phyloP scores from a whole-genome alignment of 441 rosid species.

The Raphanus hybrid region DNA sequence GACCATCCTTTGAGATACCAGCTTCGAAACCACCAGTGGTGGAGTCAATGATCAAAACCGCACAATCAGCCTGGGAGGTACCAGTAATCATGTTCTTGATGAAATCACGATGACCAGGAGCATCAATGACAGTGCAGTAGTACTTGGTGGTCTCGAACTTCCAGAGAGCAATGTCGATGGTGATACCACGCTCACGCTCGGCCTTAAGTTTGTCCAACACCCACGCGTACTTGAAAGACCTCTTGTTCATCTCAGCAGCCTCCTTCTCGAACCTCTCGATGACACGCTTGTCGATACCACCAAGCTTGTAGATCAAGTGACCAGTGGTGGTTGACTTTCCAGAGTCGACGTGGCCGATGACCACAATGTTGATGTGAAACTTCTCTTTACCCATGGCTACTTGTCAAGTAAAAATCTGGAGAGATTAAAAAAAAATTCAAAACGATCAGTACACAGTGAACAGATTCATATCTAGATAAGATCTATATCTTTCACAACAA shows the following conservation, averaged over 20 bases:
- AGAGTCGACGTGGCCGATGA: conserved; percentile 84
- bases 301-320: conserved; percentile 84
- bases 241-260: conserved; percentile 82
- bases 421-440: background rate
- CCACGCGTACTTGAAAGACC: conserved; percentile 87
- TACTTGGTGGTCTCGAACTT: conserved; percentile 79
- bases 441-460: background rate
- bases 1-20: conserved; percentile 66
- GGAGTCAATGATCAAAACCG: conserved; percentile 63
- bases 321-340: conserved; percentile 83
- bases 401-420: conserved; percentile 14
- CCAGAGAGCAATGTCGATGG: conserved; percentile 80
- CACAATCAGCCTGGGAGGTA: conserved; percentile 77
- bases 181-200: conserved; percentile 87
- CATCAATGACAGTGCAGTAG: conserved; percentile 57
- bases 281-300: conserved; percentile 86
- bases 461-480: background rate
- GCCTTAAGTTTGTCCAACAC: conserved; percentile 90
- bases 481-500: background rate
- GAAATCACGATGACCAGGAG: conserved; percentile 63
- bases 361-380: conserved; percentile 76
- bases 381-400: conserved; percentile 48
- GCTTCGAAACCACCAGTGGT: conserved; percentile 68
- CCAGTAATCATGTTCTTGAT: conserved; percentile 81
- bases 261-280: conserved; percentile 83